phyloP scores from a whole-genome alignment of 108 stramenopile species.

The Cyclotella sp. region DNA sequence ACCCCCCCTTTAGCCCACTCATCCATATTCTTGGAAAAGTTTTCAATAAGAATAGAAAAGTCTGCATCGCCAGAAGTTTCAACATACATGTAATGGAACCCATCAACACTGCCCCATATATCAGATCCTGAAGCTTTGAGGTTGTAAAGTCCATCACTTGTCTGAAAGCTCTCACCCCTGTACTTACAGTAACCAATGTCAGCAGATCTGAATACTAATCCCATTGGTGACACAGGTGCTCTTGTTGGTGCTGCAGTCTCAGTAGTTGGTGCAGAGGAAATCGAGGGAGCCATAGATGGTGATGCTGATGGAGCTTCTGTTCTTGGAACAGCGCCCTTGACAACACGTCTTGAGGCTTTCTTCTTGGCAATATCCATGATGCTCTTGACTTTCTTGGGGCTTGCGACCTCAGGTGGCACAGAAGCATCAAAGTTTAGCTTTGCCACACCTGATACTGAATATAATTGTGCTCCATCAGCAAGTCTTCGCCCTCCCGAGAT shows the following conservation, averaged over 20 bases:
- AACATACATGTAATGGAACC: constrained; percentile 48
- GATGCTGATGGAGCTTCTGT: constrained; percentile 41
- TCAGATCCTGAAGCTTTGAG: constrained; percentile 33
- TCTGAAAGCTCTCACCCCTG: constrained; percentile 2
- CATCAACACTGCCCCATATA: constrained; percentile 32
- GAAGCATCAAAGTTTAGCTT: constrained; percentile 36
- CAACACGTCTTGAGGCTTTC: constrained; percentile 27
- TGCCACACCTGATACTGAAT: constrained; percentile 20
- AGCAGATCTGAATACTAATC: background rate
- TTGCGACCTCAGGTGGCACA: constrained; percentile 14
- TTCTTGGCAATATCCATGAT: constrained; percentile 19
- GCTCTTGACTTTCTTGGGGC: constrained; percentile 4
- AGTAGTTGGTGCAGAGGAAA: constrained; percentile 21
- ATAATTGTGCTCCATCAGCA: constrained; percentile 13
- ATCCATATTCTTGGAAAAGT: background rate
- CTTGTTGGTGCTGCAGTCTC: constrained; percentile 1
- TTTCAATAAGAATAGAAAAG: constrained; percentile 29
- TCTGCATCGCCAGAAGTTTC: constrained; percentile 49
- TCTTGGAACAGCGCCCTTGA: constrained; percentile 16
- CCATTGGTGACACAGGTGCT: background rate
- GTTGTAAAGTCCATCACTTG: constrained; percentile 18
- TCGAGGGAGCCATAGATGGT: constrained; percentile 27
- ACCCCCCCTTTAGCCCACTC: constrained; percentile 44
- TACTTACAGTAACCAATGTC: constrained; percentile 14
- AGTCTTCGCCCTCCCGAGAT: background rate